Evolutionary conservation across 2,329 filamentous ascomycete species (phyloP), one percentile per base, ranked within the genome.

Genomic region (Spiromastix sp.): DNA sequence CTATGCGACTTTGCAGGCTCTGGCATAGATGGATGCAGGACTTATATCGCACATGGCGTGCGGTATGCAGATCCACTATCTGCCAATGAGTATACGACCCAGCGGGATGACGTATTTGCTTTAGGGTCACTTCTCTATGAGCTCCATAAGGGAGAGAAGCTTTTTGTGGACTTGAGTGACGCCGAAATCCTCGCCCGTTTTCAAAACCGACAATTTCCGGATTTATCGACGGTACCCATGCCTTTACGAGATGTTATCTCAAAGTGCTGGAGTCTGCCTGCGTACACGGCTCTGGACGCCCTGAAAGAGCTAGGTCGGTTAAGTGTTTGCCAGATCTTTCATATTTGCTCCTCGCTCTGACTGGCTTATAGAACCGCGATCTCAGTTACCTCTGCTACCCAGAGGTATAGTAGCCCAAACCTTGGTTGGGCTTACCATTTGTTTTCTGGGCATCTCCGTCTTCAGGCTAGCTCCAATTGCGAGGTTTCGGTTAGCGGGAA

Each of bases 1-100:
- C 32, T 48, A 12, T 47, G 46, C 27, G 46, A 48, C 34, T 48
- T 48, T 25, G 39, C 39, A 21, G 46, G 46, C 9, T 47, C 46
- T 40, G 42, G 35, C 20, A 25, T 42, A 2, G 24, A 37, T n/a
- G 33, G 34, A 11, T 3, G 6, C 5, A 6, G 8, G 10, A 10
- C 24, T 17, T n/a, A 25, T 20, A 29, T 33, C 3, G 24, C 15
- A 4, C 15, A 25, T n/a, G 36, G 30, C 4, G 15, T 19, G 5
- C 30, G 30, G 12, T 34, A 38, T 25, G 6, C 30, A 20, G 22
- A 34, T 17, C 36, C 36, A 17, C 25, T 26, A 5, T 26, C 4
- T 16, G 17, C 4, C 6, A 3, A 16, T 7, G 9, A n/a, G n/a
- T 29, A 28, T 31, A 16, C 30, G 11, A 34, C 30, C 6, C n/a